Conservation (phyloP, 768 basidiomycete species). For the Tubosaeta sp. region DNA sequence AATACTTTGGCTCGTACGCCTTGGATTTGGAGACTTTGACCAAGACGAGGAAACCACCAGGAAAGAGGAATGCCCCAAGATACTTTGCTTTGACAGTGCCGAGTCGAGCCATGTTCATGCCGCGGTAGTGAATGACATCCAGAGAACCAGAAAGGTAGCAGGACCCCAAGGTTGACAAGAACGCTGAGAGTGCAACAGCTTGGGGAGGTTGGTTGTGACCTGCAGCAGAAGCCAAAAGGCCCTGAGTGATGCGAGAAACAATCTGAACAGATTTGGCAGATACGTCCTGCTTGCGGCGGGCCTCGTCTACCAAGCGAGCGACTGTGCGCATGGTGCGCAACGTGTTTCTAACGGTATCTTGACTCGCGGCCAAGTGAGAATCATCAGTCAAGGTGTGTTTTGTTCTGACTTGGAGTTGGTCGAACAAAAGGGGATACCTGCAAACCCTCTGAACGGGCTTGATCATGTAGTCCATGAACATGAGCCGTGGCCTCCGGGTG, state of each 20-base stretch:
- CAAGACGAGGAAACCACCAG: slow-evolving; percentile 79
- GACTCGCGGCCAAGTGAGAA: background rate
- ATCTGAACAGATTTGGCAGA: slow-evolving; percentile 65
- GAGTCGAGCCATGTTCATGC: slow-evolving; percentile 38
- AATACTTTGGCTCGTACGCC: slow-evolving; percentile 82
- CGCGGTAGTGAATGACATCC: slow-evolving; percentile 75
- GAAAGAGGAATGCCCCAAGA: slow-evolving; percentile 85
- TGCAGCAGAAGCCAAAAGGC: slow-evolving; percentile 26
- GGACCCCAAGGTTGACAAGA: slow-evolving; percentile 70
- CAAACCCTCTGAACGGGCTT: slow-evolving; percentile 96
- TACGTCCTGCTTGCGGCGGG: slow-evolving; percentile 61
- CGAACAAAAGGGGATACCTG: slow-evolving; percentile 88
- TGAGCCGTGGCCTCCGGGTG: slow-evolving; percentile 41
- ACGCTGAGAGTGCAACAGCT: slow-evolving; percentile 45
- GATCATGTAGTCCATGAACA: slow-evolving; percentile 87
- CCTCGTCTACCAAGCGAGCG: slow-evolving; percentile 77
- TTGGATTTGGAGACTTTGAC: slow-evolving; percentile 81
- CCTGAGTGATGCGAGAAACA: slow-evolving; percentile 55
- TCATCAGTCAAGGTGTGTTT: slow-evolving; percentile 1
- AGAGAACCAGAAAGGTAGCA: slow-evolving; percentile 81
- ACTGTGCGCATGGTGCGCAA: slow-evolving; percentile 71
- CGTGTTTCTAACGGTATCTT: slow-evolving; percentile 36
- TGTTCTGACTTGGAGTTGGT: slow-evolving; percentile 46
- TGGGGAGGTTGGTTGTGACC: slow-evolving; percentile 29
- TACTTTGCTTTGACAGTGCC: slow-evolving; percentile 75